A percentile compares a stretch with the other conserved stretches of the same genome.
These are phyloP conservation scores for Linnemannia elongata DNA, from an alignment of 192 early-diverging fungal species.

Conservation along the genomic window DNA sequence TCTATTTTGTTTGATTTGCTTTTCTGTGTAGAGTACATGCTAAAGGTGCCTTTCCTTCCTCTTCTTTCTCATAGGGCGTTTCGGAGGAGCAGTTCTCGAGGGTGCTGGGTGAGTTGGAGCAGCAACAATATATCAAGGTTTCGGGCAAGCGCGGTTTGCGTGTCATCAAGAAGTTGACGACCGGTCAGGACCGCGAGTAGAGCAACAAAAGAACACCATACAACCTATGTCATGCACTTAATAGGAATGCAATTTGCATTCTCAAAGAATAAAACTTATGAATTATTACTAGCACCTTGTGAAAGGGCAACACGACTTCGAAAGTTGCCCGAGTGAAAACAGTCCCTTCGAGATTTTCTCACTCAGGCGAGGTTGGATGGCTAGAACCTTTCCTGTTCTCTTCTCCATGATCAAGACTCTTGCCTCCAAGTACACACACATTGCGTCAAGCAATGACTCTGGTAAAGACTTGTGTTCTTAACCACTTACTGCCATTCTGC, in stretches of 20 bases:
- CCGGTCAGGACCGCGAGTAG: constrained; percentile 44
- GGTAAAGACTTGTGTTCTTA: background rate
- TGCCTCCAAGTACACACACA: constrained; percentile 4
- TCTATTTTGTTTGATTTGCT: background rate
- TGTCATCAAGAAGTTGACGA: constrained; percentile 49
- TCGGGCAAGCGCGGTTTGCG: constrained; percentile 49
- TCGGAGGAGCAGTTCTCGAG: constrained; percentile 51
- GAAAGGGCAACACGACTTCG: background rate
- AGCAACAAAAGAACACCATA: background rate
- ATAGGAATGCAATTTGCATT: background rate
- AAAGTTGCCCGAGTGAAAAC: background rate
- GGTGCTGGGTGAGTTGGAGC: constrained; percentile 47
- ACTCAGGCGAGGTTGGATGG: background rate
- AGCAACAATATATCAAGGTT: constrained; percentile 56
- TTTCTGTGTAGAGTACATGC: background rate
- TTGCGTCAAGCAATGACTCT: constrained; percentile 18
- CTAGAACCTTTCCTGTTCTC: background rate
- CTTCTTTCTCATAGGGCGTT: constrained; percentile 16
- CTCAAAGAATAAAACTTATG: background rate
- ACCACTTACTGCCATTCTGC: background rate
- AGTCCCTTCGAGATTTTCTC: background rate
- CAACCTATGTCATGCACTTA: background rate
- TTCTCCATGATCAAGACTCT: constrained; percentile 13
- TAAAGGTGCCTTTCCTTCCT: background rate
- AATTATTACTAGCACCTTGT: background rate